Percentiles rank a stretch among this genome's conserved stretches.
These are phyloP conservation scores for Nicotiana tabacum DNA, from an alignment of 257 asterid species.

Conservation along the genomic window DNA sequence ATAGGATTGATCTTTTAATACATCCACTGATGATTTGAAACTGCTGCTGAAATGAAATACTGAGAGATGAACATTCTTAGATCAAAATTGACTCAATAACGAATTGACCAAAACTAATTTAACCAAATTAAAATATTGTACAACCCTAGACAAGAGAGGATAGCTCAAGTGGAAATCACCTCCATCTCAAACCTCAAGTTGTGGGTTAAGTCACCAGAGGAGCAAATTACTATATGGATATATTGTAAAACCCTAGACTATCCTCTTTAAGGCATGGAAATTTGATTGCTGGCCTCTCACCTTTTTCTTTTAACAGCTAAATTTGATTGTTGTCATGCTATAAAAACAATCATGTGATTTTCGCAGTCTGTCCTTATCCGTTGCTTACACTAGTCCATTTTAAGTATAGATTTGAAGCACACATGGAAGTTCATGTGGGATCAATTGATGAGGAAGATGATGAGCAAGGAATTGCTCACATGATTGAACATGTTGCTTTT, in stretches of 20 bases:
- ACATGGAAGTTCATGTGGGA: slow-evolving; percentile 98
- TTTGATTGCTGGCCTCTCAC: neutral
- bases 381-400: slow-evolving; percentile 15
- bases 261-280: neutral
- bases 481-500: slow-evolving; percentile 99
- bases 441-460: slow-evolving; percentile 99
- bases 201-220: neutral
- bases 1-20: neutral
- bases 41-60: neutral
- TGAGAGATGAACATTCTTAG: neutral
- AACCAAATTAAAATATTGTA: neutral
- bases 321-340: neutral
- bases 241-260: neutral
- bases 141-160: neutral
- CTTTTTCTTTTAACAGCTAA: neutral
- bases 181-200: neutral
- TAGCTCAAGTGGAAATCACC: neutral
- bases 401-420: slow-evolving; percentile 87
- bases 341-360: neutral
- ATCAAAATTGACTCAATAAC: neutral
- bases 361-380: neutral
- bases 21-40: neutral
- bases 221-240: neutral
- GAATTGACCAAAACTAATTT: neutral
- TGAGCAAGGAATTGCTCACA: slow-evolving; percentile 99